Conservation (phyloP, 805 yeast species). For the Torulaspora indica region DNA sequence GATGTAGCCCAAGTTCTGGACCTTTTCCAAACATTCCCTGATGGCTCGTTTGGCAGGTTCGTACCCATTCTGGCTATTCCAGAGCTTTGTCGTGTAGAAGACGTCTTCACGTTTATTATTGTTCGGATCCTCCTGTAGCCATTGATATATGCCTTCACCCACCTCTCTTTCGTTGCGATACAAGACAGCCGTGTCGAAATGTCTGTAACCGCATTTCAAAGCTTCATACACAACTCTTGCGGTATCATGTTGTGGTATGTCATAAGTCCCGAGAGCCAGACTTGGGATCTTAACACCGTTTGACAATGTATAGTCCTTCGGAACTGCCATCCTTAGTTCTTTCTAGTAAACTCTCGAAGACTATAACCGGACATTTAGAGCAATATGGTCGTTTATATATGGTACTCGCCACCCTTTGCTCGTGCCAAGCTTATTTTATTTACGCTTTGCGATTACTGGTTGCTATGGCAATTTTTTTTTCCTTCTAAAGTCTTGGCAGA, state of each 20-base stretch:
- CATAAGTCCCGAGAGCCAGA: slow-evolving; percentile 54
- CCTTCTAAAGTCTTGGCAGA: background rate
- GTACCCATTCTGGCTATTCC: slow-evolving; percentile 65
- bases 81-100: slow-evolving; percentile 65
- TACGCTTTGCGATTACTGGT: background rate
- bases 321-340: slow-evolving; percentile 13
- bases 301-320: slow-evolving; percentile 40
- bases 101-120: slow-evolving; percentile 48
- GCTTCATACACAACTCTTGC: slow-evolving; percentile 50
- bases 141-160: slow-evolving; percentile 53
- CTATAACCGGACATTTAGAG: no score
- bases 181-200: slow-evolving; percentile 65
- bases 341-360: no score
- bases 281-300: slow-evolving; percentile 55
- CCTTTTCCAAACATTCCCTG: slow-evolving; percentile 47
- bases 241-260: slow-evolving; percentile 39
- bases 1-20: slow-evolving; percentile 56
- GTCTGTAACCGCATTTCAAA: slow-evolving; percentile 63
- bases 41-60: slow-evolving; percentile 54
- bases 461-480: slow-evolving; percentile 2
- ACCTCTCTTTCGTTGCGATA: slow-evolving; percentile 63
- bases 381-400: slow-evolving; percentile 1
- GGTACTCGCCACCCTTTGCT: no score
- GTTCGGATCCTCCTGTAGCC: slow-evolving; percentile 45
- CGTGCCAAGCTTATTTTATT: background rate